These are phyloP conservation scores for Aspergillus transmontanensis DNA, from an alignment of 2,329 filamentous ascomycete genomes.

Conservation along the genomic window DNA sequence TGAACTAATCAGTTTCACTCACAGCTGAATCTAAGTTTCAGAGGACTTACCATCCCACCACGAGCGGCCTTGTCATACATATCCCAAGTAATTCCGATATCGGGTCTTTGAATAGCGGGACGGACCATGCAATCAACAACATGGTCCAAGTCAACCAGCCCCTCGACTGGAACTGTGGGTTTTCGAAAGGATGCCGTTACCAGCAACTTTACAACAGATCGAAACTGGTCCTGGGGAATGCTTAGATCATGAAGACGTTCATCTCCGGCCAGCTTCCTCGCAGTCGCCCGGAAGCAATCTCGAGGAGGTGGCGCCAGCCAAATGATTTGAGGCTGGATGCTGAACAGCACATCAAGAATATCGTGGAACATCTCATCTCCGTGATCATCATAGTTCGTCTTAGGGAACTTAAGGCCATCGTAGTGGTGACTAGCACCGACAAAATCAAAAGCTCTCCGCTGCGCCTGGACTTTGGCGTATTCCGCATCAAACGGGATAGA, in stretches of 20 bases:
- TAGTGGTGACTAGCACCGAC: neutral
- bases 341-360: neutral
- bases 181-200: neutral
- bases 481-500: neutral
- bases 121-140: neutral
- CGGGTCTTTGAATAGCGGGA: neutral
- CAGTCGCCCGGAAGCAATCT: neutral
- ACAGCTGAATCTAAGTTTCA: neutral
- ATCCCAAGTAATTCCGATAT: neutral
- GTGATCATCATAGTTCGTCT: neutral
- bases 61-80: neutral
- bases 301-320: neutral
- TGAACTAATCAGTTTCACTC: neutral
- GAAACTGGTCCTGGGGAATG: neutral
- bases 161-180: neutral
- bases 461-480: neutral
- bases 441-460: neutral
- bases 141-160: neutral
- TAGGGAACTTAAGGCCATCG: too few species aligned
- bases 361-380: neutral
- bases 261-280: neutral
- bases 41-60: neutral
- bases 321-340: neutral
- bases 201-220: neutral
- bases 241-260: neutral